Base-by-base conservation (phyloP, 2,329 filamentous ascomycete species). In the Venturia nashicola region DNA sequence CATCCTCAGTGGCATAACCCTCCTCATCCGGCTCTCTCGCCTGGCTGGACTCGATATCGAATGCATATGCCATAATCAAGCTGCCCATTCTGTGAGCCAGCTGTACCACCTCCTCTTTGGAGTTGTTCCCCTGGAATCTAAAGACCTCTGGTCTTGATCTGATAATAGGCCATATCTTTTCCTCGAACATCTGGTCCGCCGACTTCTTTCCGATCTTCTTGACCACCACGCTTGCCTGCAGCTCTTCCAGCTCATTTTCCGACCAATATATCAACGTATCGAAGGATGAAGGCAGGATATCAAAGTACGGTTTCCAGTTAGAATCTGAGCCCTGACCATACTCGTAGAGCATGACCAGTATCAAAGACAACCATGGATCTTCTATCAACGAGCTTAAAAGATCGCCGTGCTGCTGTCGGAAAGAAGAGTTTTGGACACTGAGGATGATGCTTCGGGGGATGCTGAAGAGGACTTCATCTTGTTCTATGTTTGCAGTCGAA, bases 191-290 rank as follows among this genome's bases (percentile, higher is more conserved):
- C 51, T 81, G 76, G 65, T 95, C 86, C 2, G 91, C 90, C 63
- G 83, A 80, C 5, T 82, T 78, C 68, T 85, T 89, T 59, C 91
- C 91, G 67, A 96, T 88, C 72, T 91, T 93, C 66, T 82, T 76
- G 3, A 86, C 73, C n/a, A 94, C 83, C 0, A 89, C 83, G 71
- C 89, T 92, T 20, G 87, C 89, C 75, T 93, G 87, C 9, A 96
- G 82, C 69, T 87, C 80, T 0, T 78, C 76, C 2, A 96, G 79
- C 72, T 96, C 91, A 0, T 78, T 76, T 0, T 82, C 77, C 1
- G 82, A 78, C 92, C 92, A 97, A 76, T 92, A 96, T 89, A 97
- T 96, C 67, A 93, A 82, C 2, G 90, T 95, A 72, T 94, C 84
- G 71, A 96, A 96, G 40, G 72, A 67, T 11, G 69, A 66, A 2